A percentile compares a stretch with the other conserved stretches of the same genome.
These are phyloP conservation scores for Trichomonas tenax DNA, from an alignment of 208 protist species.

Conservation along the genomic window DNA sequence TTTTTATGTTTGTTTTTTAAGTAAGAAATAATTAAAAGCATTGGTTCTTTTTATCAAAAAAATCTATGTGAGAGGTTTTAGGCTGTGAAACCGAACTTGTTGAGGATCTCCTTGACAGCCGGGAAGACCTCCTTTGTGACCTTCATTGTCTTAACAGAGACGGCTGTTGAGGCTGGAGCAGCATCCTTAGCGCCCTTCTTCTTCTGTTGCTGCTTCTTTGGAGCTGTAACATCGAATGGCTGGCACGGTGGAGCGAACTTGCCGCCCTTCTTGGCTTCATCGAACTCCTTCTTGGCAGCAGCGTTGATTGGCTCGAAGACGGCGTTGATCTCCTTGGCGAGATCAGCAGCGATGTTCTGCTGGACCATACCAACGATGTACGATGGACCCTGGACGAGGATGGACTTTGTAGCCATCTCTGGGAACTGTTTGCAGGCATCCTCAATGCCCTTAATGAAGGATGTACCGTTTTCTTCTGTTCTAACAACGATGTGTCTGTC, in stretches of 20 bases:
- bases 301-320: not conserved
- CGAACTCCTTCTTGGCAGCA: not conserved
- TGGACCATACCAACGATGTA: not conserved
- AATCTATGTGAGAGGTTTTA: not conserved
- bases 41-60: not conserved
- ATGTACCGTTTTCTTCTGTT: not conserved
- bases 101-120: not conserved
- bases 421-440: not conserved
- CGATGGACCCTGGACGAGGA: not conserved
- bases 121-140: not conserved
- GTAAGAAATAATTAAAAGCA: no score
- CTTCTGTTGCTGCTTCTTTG: not conserved
- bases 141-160: not conserved
- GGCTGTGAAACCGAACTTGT: not conserved
- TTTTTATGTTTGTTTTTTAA: no score
- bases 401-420: not conserved
- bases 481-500: not conserved
- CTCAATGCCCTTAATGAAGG: not conserved
- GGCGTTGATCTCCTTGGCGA: not conserved
- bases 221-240: not conserved
- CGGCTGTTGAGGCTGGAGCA: not conserved
- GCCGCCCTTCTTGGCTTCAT: not conserved
- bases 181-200: not conserved
- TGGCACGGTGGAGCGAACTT: not conserved
- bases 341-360: not conserved